phyloP scores from a whole-genome alignment of 371 early-diverging fungal species.

The Mucor velutinosus region DNA sequence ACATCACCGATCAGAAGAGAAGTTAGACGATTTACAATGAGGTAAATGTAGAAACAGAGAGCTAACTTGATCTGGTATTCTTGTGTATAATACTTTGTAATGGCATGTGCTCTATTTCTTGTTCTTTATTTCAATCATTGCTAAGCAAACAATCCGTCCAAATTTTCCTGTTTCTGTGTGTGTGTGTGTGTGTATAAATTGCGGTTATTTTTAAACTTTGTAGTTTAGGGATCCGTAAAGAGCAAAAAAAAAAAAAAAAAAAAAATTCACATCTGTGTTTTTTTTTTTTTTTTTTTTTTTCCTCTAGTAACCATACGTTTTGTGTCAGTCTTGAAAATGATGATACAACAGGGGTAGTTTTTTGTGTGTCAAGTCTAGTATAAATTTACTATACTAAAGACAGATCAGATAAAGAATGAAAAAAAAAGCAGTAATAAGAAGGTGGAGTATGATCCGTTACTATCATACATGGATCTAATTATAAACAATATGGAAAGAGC shows the following conservation, averaged over 20 bases:
- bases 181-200: background rate
- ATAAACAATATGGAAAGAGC: background rate
- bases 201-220: background rate
- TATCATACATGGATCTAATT: background rate
- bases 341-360: slow-evolving; percentile 1
- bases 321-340: background rate
- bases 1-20: background rate
- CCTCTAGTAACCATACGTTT: background rate
- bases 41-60: background rate
- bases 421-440: background rate
- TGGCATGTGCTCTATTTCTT: background rate
- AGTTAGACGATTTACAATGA: background rate
- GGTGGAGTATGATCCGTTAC: background rate
- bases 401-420: background rate
- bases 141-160: background rate
- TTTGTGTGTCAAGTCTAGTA: background rate
- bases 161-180: background rate
- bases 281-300: background rate
- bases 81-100: background rate
- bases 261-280: background rate
- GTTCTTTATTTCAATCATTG: background rate
- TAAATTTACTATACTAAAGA: background rate
- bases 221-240: background rate
- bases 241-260: background rate
- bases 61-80: background rate